These are phyloP conservation scores for Laburnicola sp. DNA, from an alignment of 2,329 filamentous ascomycete species.

Conservation along the genomic window DNA sequence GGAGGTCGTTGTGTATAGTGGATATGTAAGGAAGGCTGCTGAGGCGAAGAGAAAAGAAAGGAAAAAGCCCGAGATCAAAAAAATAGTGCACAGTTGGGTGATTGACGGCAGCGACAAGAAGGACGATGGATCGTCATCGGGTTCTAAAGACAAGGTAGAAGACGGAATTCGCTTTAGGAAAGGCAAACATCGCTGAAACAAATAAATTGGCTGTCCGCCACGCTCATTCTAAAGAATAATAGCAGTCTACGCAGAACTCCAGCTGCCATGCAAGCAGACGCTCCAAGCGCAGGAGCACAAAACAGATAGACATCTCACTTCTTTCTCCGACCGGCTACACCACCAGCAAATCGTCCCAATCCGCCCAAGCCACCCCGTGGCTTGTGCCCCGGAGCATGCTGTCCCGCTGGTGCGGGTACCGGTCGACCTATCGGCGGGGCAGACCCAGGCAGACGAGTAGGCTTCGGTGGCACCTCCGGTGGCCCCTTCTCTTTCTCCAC, in stretches of 20 bases:
- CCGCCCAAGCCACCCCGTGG: constrained; percentile 49
- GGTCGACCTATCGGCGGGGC: constrained; percentile 29
- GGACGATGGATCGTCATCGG: constrained; percentile 14
- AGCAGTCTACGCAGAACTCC: constrained; percentile 15
- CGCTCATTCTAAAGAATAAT: constrained; percentile 9
- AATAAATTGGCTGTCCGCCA: background rate
- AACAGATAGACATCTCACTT: constrained; percentile 24
- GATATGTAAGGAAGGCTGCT: constrained; percentile 71
- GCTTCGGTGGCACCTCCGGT: constrained; percentile 33
- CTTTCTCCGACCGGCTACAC: constrained; percentile 45
- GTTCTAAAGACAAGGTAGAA: constrained; percentile 29
- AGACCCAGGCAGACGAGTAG: constrained; percentile 21
- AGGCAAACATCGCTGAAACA: constrained; percentile 49
- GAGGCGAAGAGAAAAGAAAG: constrained; percentile 68
- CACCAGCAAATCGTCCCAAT: constrained; percentile 50
- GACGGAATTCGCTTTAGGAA: constrained; percentile 48
- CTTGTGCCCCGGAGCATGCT: constrained; percentile 35
- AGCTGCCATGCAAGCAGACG: constrained; percentile 26
- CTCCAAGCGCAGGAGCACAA: constrained; percentile 6
- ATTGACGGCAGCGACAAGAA: constrained; percentile 37
- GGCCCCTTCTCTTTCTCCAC: constrained; percentile 35
- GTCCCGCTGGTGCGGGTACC: constrained; percentile 20
- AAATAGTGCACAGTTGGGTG: constrained; percentile 74
- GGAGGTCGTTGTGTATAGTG: constrained; percentile 76
- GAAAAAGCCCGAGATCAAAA: constrained; percentile 64